Evolutionary conservation across 805 yeast genomes (phyloP).

Genomic region (Wickerhamiella allomyrinae): DNA sequence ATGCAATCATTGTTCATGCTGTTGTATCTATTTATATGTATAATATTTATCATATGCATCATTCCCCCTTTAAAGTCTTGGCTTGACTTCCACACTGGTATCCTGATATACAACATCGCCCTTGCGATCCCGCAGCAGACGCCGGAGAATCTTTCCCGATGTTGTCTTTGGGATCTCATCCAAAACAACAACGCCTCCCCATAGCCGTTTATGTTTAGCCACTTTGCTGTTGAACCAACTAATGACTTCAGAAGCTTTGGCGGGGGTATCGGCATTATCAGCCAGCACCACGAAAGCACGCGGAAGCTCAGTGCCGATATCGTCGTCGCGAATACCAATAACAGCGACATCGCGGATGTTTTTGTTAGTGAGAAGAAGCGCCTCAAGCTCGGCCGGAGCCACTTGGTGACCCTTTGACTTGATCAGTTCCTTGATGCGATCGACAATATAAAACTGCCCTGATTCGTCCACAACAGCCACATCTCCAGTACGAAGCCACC

Average conservation of each 20-base stretch:
- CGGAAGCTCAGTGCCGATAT: constrained; percentile 55
- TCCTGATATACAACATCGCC: constrained; percentile 4
- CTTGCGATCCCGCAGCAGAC: constrained; percentile 54
- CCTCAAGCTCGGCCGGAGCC: constrained; percentile 87
- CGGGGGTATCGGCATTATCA: constrained; percentile 4
- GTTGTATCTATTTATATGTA: too few relatives aligned
- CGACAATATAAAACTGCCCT: constrained; percentile 34
- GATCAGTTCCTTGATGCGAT: constrained; percentile 51
- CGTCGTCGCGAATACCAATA: constrained; percentile 53
- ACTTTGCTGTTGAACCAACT: constrained; percentile 23
- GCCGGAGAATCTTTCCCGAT: constrained; percentile 87
- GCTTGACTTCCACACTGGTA: too few relatives aligned
- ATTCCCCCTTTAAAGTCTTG: too few relatives aligned
- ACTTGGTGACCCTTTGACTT: constrained; percentile 66
- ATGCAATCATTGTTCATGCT: too few relatives aligned
- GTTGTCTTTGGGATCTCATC: constrained; percentile 83
- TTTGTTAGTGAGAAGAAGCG: constrained; percentile 58
- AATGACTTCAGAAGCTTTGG: constrained; percentile 15
- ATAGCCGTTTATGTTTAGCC: constrained; percentile 24
- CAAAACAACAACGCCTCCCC: constrained; percentile 44
- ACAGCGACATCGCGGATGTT: constrained; percentile 78
- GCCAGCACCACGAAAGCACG: constrained; percentile 24
- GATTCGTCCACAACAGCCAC: constrained; percentile 27
- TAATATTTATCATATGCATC: too few relatives aligned
- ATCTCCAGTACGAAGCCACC: constrained; percentile 49